phyloP scores from a whole-genome alignment of 2,329 filamentous ascomycete species.

The Aureobasidium sp. region DNA sequence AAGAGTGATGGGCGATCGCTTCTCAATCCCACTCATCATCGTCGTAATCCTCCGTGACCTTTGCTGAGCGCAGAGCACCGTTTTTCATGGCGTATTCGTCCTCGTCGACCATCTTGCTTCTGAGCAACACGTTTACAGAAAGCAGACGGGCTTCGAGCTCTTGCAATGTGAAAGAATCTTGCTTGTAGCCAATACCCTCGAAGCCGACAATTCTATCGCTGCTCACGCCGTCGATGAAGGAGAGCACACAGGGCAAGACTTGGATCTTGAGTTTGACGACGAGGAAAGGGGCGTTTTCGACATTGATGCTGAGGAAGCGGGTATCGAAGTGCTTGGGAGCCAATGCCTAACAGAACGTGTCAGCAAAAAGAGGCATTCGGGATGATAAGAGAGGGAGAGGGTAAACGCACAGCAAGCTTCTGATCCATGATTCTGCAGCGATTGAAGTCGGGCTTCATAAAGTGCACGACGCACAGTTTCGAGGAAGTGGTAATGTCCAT shows the following conservation, averaged over 20 bases:
- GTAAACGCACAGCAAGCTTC: constrained; percentile 40
- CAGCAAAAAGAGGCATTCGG: background rate
- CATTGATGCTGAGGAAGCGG: constrained; percentile 51
- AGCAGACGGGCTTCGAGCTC: constrained; percentile 49
- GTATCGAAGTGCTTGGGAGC: constrained; percentile 54
- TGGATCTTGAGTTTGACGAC: constrained; percentile 52
- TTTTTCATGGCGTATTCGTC: constrained; percentile 32
- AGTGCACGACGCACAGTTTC: constrained; percentile 54
- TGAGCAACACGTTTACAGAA: constrained; percentile 44
- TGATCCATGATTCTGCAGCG: constrained; percentile 57
- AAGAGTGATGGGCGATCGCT: background rate
- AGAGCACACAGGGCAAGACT: constrained; percentile 52
- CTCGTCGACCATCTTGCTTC: constrained; percentile 45
- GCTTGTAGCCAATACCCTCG: constrained; percentile 48
- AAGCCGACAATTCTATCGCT: constrained; percentile 54
- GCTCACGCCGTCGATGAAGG: constrained; percentile 49
- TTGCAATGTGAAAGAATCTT: constrained; percentile 48
- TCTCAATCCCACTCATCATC: constrained; percentile 48
- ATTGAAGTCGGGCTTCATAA: constrained; percentile 57
- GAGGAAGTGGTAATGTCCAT: constrained; percentile 55
- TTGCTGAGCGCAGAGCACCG: constrained; percentile 18
- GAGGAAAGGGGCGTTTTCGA: constrained; percentile 54
- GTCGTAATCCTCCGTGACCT: constrained; percentile 25
- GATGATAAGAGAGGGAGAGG: too few species aligned
- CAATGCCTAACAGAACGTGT: too few species aligned